Percentiles rank a stretch among this genome's conserved stretches.
phyloP scores from a whole-genome alignment of 1,284 basidiomycete species.

The Trametes sp. region DNA sequence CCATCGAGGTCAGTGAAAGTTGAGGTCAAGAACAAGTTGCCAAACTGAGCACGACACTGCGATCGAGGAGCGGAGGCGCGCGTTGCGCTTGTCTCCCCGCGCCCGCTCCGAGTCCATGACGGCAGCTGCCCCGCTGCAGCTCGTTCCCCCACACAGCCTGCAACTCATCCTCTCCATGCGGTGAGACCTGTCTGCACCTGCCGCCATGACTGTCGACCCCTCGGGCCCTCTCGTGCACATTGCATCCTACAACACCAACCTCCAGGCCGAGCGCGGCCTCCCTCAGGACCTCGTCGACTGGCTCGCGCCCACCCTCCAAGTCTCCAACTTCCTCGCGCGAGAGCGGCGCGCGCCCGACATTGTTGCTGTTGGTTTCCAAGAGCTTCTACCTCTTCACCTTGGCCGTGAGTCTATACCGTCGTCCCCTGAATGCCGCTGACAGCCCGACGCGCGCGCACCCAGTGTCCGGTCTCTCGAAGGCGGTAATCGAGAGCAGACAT shows the following conservation, averaged over 20 bases:
- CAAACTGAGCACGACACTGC: not conserved
- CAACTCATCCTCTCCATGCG: constrained; percentile 14
- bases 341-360: constrained; percentile 76
- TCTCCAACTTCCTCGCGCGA: constrained; percentile 72
- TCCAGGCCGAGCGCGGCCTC: constrained; percentile 73
- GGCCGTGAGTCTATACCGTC: constrained; percentile 61
- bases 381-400: constrained; percentile 84
- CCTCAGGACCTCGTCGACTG: constrained; percentile 87
- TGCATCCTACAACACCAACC: constrained; percentile 86
- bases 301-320: constrained; percentile 79
- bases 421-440: not conserved
- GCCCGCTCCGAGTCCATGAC: not conserved
- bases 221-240: constrained; percentile 75
- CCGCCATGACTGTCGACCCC: constrained; percentile 27
- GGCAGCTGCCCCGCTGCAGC: not conserved
- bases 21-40: no score
- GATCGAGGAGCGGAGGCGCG: not conserved
- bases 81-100: not conserved
- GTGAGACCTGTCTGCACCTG: not conserved
- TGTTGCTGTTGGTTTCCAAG: constrained; percentile 90
- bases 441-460: constrained; percentile 7
- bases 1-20: no score
- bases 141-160: not conserved
- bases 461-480: constrained; percentile 71
- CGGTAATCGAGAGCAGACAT: constrained; percentile 68